These are phyloP conservation scores for Petasospora rhodanensis DNA, from an alignment of 1,139 yeast genomes.

Conservation along the genomic window DNA sequence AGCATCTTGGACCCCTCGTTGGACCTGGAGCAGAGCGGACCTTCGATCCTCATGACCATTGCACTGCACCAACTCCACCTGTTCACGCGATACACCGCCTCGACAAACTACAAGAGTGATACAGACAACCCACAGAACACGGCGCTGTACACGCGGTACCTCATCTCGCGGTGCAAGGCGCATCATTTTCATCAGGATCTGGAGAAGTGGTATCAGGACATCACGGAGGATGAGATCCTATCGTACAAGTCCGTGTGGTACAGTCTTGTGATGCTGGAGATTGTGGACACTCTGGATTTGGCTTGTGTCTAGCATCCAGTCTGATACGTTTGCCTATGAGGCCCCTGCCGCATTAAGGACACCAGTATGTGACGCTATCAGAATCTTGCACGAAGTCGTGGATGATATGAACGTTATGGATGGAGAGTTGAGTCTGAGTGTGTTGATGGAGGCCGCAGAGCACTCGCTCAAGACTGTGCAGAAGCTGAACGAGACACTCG, in stretches of 20 bases:
- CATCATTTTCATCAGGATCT: constrained; percentile 8
- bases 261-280: constrained; percentile 3
- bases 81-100: no score
- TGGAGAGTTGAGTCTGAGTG: constrained; percentile 3
- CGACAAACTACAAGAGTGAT: no score
- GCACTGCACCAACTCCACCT: no score
- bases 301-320: no score
- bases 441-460: no score
- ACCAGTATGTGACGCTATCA: no score
- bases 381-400: constrained; percentile 2
- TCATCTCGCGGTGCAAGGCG: constrained; percentile 2
- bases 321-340: no score
- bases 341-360: no score
- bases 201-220: constrained; percentile 3
- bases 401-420: constrained; percentile 1
- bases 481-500: neutral
- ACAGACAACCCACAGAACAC: constrained; percentile 2
- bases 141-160: constrained; percentile 1
- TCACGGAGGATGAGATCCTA: constrained; percentile 2
- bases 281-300: constrained; percentile 4
- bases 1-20: no score
- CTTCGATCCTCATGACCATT: no score
- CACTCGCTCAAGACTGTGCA: no score
- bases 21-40: no score
- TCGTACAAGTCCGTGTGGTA: constrained; percentile 7